Conservation (phyloP, 805 yeast genomes). For the Lachancea sp. region DNA sequence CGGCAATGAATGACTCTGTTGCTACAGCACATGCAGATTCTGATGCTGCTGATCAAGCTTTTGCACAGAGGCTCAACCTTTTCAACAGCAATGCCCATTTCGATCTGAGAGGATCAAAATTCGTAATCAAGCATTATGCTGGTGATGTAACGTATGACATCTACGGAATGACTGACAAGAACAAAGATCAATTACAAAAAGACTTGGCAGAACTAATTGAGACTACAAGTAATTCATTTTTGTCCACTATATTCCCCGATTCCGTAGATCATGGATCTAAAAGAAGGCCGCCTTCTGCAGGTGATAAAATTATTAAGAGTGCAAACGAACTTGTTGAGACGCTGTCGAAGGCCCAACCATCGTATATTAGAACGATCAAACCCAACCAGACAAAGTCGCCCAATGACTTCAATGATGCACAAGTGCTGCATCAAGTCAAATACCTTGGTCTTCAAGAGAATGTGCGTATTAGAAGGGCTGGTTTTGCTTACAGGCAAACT, state of each 20-base stretch:
- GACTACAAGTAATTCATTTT: slow-evolving; percentile 62
- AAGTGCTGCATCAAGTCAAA: slow-evolving; percentile 91
- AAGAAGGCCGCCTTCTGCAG: slow-evolving; percentile 90
- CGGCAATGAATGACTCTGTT: slow-evolving; percentile 92
- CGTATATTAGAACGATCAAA: slow-evolving; percentile 94
- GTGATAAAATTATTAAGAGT: slow-evolving; percentile 86
- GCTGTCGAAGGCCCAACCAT: slow-evolving; percentile 83
- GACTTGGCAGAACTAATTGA: slow-evolving; percentile 76
- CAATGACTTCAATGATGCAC: slow-evolving; percentile 77
- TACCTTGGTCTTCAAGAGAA: slow-evolving; percentile 94
- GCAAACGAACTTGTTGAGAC: slow-evolving; percentile 90
- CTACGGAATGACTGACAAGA: slow-evolving; percentile 88
- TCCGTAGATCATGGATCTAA: slow-evolving; percentile 59
- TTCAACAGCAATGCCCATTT: slow-evolving; percentile 80
- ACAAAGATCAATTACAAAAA: slow-evolving; percentile 87
- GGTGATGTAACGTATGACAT: slow-evolving; percentile 96
- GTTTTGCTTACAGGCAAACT: slow-evolving; percentile 95
- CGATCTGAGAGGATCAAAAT: slow-evolving; percentile 81
- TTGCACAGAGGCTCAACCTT: slow-evolving; percentile 84
- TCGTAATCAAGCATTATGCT: slow-evolving; percentile 91
- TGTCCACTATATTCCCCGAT: slow-evolving; percentile 55
- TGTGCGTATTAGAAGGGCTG: slow-evolving; percentile 96
- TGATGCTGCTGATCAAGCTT: slow-evolving; percentile 91
- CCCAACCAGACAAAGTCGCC: slow-evolving; percentile 94
- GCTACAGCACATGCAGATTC: slow-evolving; percentile 99